A percentile compares a stretch with the other conserved stretches of the same genome.
phyloP scores from a whole-genome alignment of 305 asterid species.

The Rubia occidens region DNA sequence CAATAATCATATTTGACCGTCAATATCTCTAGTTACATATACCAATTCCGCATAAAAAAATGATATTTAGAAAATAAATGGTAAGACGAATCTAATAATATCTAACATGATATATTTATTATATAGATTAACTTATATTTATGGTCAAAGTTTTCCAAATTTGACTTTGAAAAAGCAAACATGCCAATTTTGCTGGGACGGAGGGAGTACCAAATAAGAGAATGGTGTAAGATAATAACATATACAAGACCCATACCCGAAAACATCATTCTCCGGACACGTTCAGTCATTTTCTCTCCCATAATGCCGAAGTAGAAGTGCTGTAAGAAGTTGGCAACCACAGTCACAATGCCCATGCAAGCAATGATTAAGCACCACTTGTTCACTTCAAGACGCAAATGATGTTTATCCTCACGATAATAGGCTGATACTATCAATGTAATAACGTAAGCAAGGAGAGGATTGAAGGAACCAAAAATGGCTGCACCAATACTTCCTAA shows the following conservation, averaged over 20 bases:
- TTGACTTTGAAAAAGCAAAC: no score
- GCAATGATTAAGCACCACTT: conserved; percentile 92
- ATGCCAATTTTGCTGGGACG: no score
- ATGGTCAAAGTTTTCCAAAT: no score
- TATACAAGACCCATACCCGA: conserved; percentile 50
- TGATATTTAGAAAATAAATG: no score
- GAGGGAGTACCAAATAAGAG: conserved; percentile 13
- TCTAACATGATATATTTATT: no score
- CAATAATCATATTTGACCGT: no score
- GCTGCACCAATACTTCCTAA: conserved; percentile 99
- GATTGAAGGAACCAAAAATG: conserved; percentile 91
- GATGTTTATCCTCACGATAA: conserved; percentile 53
- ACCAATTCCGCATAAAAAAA: no score
- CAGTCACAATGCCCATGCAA: conserved; percentile 96
- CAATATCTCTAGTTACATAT: no score
- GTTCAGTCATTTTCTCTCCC: conserved; percentile 99
- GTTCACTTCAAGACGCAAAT: conserved; percentile 56
- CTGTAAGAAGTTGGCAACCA: conserved; percentile 92
- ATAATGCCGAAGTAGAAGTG: conserved; percentile 97
- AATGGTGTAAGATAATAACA: conserved; percentile 8
- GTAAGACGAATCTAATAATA: no score
- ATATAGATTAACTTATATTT: no score
- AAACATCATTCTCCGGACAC: conserved; percentile 99
- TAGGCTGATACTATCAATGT: conserved; percentile 78
- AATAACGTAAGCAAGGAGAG: conserved; percentile 89